Percentiles rank a stretch among this genome's conserved stretches.
Conservation (phyloP, 73 alveolate genomes). For the Breviolum minutum region DNA sequence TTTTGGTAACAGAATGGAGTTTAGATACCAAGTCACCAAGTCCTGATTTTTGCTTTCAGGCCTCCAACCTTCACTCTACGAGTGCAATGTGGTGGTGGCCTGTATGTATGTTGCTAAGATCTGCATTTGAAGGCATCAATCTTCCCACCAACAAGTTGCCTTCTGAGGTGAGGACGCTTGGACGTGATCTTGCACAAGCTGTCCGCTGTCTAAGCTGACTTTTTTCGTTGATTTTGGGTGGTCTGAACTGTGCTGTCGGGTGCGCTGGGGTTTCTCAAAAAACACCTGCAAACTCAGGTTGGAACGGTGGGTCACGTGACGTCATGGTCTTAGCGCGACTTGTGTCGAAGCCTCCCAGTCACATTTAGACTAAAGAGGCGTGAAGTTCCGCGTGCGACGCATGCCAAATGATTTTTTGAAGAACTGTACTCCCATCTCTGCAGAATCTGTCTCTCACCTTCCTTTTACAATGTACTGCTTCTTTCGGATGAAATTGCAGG, state of each 20-base stretch:
- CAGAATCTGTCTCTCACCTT: too few relatives aligned
- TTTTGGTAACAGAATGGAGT: not conserved
- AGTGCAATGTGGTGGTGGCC: slow-evolving; percentile 71
- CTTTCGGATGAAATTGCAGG: too few relatives aligned
- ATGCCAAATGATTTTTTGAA: too few relatives aligned
- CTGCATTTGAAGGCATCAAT: not conserved
- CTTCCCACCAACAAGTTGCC: not conserved
- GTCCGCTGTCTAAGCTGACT: not conserved
- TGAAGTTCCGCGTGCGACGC: too few relatives aligned
- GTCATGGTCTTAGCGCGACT: not conserved
- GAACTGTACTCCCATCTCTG: too few relatives aligned
- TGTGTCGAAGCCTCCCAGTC: not conserved
- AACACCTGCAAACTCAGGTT: not conserved
- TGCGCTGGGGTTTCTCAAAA: not conserved
- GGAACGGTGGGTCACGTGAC: slow-evolving; percentile 26
- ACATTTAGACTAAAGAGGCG: too few relatives aligned
- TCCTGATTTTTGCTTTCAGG: not conserved
- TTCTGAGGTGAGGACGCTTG: slow-evolving; percentile 59
- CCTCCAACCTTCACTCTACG: slow-evolving; percentile 57
- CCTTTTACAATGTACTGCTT: too few relatives aligned
- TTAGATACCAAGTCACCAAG: not conserved
- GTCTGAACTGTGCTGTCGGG: not conserved
- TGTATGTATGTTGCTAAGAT: not conserved
- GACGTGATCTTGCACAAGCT: slow-evolving; percentile 37
- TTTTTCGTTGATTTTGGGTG: not conserved